Evolutionary conservation across 345 rosid species (phyloP).

Genomic region (Lenwebbia sp.): DNA sequence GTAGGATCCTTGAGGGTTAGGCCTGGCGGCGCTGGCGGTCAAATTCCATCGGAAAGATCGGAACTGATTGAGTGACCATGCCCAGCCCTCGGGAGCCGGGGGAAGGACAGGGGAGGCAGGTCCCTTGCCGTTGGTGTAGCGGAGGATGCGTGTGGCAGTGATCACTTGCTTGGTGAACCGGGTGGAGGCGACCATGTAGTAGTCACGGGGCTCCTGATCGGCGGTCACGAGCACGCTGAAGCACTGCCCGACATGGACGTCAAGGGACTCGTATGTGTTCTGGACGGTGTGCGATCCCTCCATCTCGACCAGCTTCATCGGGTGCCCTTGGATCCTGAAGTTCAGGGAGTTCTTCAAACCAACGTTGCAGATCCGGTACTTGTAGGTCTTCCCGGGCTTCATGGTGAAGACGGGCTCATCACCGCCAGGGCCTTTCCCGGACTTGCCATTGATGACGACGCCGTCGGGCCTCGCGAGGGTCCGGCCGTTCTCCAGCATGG

Average conservation of each 20-base stretch:
- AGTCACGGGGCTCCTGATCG: conserved; percentile 38
- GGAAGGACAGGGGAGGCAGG: conserved; percentile 31
- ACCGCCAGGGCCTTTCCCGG: conserved; percentile 21
- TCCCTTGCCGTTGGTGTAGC: conserved; percentile 29
- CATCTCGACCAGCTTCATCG: conserved; percentile 63
- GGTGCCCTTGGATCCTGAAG: conserved; percentile 62
- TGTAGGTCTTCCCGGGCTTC: conserved; percentile 60
- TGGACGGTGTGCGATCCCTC: conserved; percentile 49
- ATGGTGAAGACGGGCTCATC: conserved; percentile 40
- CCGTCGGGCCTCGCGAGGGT: conserved; percentile 44
- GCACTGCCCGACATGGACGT: conserved; percentile 66
- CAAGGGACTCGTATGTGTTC: conserved; percentile 56
- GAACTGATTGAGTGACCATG: conserved; percentile 74
- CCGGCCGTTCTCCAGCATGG: conserved; percentile 42
- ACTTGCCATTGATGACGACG: conserved; percentile 48
- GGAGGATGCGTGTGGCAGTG: conserved; percentile 31
- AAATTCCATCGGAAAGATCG: conserved; percentile 72
- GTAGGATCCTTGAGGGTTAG: conserved; percentile 79
- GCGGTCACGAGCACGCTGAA: conserved; percentile 49
- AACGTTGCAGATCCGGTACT: conserved; percentile 54
- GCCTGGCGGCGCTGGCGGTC: conserved; percentile 71
- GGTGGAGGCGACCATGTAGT: conserved; percentile 55
- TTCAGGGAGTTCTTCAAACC: conserved; percentile 49
- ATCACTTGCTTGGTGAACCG: conserved; percentile 31
- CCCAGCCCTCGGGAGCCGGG: conserved; percentile 48